Conservation (phyloP, 208 protist species). For the Phytomonas sp. region DNA sequence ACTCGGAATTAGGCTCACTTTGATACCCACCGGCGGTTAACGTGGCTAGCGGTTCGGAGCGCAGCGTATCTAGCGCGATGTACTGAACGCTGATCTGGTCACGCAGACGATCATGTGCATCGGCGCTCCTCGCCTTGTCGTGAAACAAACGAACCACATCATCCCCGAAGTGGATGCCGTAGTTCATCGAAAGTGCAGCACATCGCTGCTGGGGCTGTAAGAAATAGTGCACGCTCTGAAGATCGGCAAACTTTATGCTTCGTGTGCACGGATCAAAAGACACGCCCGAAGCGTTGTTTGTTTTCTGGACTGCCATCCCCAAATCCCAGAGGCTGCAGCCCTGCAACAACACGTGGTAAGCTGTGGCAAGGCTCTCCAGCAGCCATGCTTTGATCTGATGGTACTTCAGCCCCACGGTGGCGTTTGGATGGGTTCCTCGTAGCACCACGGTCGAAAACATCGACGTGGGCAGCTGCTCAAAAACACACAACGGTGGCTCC, state of each 20-base stretch:
- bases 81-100: not conserved
- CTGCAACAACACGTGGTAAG: conserved; percentile 21
- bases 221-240: not conserved
- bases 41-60: not conserved
- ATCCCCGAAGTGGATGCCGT: not conserved
- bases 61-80: not conserved
- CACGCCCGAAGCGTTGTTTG: not conserved
- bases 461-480: conserved; percentile 12
- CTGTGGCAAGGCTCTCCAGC: conserved; percentile 12
- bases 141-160: not conserved
- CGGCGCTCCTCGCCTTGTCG: not conserved
- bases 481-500: conserved; percentile 7
- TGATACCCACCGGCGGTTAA: not conserved
- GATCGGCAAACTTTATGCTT: not conserved
- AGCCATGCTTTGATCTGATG: not conserved
- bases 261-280: not conserved
- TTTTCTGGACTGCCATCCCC: not conserved
- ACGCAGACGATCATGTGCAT: not conserved
- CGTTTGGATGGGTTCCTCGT: not conserved
- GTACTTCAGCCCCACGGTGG: not conserved
- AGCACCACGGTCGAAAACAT: not conserved
- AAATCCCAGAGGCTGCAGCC: not conserved
- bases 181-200: not conserved
- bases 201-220: not conserved
- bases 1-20: not conserved